Base-by-base conservation (phyloP, 345 rosid genomes). In the Pistacia vera region DNA sequence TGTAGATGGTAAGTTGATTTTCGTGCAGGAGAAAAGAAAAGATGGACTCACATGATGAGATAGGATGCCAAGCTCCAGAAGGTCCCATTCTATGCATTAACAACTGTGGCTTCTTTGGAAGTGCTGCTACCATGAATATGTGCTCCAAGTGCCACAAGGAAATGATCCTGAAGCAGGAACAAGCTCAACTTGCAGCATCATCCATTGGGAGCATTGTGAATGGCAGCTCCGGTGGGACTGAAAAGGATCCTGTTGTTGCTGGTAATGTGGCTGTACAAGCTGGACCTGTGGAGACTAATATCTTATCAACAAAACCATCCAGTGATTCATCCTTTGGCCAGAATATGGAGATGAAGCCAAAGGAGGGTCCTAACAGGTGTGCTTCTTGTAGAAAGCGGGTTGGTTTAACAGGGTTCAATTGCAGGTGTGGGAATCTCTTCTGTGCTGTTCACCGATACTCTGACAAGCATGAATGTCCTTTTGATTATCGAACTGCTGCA, bases 371-470 rank as follows among this genome's bases (percentile, higher is more conserved):
- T 48, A 84, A 46, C 67, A 81, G 91, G 80, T 93, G 97, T 70
- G 78, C 58, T n/a, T 68, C 71, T 18, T 93, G 97, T 72, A 35
- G 70, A 25, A 93, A 79, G 85, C 85, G 88, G 44, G 88, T 93
- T 51, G 95, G 95, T 30, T 67, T 93, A 70, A 83, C 88, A 13
- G 93, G 93, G 59, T 93, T 91, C 59, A 83, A 71, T 49, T 91
- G 97, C 78, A 81, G 82, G 78, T 93, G 98, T 8, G 92, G 93
- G 11, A 73, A n/a, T n/a, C n/a, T n/a, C n/a, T n/a, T n/a, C n/a
- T n/a, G n/a, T 76, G 85, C 86, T 52, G 77, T 73, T 30, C 94
- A 90, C 79, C 93, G 96, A 17, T 90, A 91, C 83, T 88, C 94
- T 1, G 97, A 91, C 78, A 87, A 87, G 52, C 98, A 90, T 56